Conservation (phyloP, 2,329 filamentous ascomycete species). For the Simplicillium sp. region DNA sequence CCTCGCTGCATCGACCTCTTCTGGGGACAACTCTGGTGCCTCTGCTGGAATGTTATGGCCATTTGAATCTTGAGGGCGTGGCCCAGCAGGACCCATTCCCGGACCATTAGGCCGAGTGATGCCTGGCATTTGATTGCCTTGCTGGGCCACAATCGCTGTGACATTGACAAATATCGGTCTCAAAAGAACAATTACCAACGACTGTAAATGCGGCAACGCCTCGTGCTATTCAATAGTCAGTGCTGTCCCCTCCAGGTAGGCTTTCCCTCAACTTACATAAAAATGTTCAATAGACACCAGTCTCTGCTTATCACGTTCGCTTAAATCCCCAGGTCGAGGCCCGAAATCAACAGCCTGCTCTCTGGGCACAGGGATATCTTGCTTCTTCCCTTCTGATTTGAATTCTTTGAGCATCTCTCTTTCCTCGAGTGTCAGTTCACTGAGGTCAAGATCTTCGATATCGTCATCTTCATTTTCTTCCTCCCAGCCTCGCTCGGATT, state of each 20-base stretch:
- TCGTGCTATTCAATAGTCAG: slow-evolving; percentile 45
- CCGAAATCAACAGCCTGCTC: slow-evolving; percentile 29
- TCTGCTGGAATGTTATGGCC: slow-evolving; percentile 24
- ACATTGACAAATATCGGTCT: slow-evolving; percentile 84
- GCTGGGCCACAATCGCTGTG: slow-evolving; percentile 66
- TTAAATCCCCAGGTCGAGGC: slow-evolving; percentile 35
- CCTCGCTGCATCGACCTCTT: slow-evolving; percentile 74
- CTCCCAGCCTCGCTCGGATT: slow-evolving; percentile 83
- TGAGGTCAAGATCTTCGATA: slow-evolving; percentile 36
- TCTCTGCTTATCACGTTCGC: slow-evolving; percentile 50
- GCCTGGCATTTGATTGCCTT: slow-evolving; percentile 34
- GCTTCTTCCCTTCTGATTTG: slow-evolving; percentile 23
- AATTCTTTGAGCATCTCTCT: slow-evolving; percentile 31
- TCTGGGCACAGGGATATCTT: slow-evolving; percentile 9
- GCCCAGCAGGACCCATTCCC: slow-evolving; percentile 24
- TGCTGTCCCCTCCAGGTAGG: slow-evolving; percentile 1
- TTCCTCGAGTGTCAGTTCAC: slow-evolving; percentile 31
- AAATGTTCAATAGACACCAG: slow-evolving; percentile 70
- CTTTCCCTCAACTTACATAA: slow-evolving; percentile 54
- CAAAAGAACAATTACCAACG: slow-evolving; percentile 82
- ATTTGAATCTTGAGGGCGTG: slow-evolving; percentile 19
- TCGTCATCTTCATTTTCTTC: slow-evolving; percentile 32
- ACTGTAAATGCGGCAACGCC: slow-evolving; percentile 79
- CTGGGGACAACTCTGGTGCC: slow-evolving; percentile 43
- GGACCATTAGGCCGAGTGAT: slow-evolving; percentile 27